A percentile compares a stretch with the other conserved stretches of the same genome.
Conservation (phyloP, 495 filamentous ascomycete species). For the Sordaria brevicollis region DNA sequence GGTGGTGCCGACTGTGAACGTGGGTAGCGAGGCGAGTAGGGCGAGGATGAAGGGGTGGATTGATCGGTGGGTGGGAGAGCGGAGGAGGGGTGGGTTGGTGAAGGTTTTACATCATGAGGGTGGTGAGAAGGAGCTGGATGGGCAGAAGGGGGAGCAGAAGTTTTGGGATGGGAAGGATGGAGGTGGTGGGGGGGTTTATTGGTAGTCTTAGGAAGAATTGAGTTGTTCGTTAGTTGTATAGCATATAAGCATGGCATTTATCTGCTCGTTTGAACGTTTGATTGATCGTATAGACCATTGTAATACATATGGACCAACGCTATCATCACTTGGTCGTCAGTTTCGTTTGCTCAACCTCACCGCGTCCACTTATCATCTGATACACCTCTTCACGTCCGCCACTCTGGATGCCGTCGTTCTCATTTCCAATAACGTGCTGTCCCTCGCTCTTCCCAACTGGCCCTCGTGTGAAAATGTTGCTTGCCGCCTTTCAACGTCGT, state of each 20-base stretch:
- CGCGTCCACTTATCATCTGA: background rate
- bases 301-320: background rate
- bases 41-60: slow-evolving; percentile 87
- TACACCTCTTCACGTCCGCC: background rate
- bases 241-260: background rate
- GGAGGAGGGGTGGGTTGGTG: slow-evolving; percentile 69
- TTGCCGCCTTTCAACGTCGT: background rate
- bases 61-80: slow-evolving; percentile 78
- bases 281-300: background rate
- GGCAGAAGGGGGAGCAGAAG: slow-evolving; percentile 10
- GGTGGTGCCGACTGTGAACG: slow-evolving; percentile 90
- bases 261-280: background rate
- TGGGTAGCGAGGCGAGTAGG: slow-evolving; percentile 52
- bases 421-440: background rate
- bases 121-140: slow-evolving; percentile 13
- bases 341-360: background rate
- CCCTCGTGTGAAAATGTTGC: too few species aligned
- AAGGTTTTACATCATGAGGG: slow-evolving; percentile 28
- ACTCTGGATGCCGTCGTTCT: background rate
- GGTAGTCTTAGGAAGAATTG: slow-evolving; percentile 16
- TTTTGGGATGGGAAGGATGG: slow-evolving; percentile 35
- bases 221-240: background rate
- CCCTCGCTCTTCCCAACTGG: too few species aligned
- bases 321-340: background rate
- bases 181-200: slow-evolving; percentile 32